phyloP scores from a whole-genome alignment of 495 filamentous ascomycete species.

The Penicillium ucsense region DNA sequence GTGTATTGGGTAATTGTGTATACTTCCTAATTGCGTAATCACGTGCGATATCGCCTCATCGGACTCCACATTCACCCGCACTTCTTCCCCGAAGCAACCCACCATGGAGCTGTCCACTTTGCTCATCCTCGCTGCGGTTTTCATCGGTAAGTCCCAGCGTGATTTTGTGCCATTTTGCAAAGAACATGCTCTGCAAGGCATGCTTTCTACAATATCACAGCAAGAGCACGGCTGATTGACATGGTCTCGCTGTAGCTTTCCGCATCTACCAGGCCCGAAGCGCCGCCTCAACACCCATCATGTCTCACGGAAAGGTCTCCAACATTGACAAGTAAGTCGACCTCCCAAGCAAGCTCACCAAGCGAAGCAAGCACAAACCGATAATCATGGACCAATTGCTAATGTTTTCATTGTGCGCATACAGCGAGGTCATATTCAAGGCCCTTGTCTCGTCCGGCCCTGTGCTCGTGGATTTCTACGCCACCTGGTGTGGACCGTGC shows the following conservation, averaged over 20 bases:
- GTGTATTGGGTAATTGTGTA: background rate
- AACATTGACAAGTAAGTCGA: conserved; percentile 21
- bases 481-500: conserved; percentile 23
- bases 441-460: conserved; percentile 18
- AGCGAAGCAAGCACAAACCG: no score
- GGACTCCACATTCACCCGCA: conserved; percentile 4
- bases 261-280: conserved; percentile 9
- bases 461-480: conserved; percentile 20
- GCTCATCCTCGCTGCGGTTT: conserved; percentile 12
- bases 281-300: conserved; percentile 8
- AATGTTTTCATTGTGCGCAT: background rate
- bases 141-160: conserved; percentile 9
- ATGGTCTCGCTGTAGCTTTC: conserved; percentile 6
- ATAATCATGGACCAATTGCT: background rate
- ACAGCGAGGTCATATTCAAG: conserved; percentile 22
- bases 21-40: background rate
- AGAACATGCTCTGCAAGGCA: no score
- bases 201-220: no score
- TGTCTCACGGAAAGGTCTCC: conserved; percentile 19
- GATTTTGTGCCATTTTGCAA: background rate
- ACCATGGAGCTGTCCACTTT: conserved; percentile 18
- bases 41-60: background rate
- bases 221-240: conserved; percentile 5
- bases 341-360: no score
- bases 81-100: conserved; percentile 10